These are phyloP conservation scores for Elongisporangium prolatum DNA, from an alignment of 352 stramenopile species.

Conservation along the genomic window DNA sequence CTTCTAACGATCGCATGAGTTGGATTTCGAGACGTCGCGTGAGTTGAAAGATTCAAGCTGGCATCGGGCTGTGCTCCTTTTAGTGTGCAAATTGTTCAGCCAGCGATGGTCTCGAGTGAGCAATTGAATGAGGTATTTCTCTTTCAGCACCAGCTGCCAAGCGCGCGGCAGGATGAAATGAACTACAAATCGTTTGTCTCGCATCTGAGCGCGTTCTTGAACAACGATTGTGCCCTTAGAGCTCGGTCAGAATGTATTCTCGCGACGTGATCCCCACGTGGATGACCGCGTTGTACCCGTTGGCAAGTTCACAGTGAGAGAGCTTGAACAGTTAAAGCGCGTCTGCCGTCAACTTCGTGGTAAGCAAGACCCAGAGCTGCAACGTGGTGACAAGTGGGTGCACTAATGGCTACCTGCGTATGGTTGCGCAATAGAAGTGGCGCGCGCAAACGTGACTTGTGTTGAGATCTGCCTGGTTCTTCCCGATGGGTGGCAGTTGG, in stretches of 20 bases:
- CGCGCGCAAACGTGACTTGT: conserved; percentile 9
- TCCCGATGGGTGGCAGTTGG: conserved; percentile 32
- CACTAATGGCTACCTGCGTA: conserved; percentile 45
- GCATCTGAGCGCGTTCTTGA: conserved; percentile 16
- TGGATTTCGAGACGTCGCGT: too few relatives aligned
- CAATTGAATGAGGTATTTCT: conserved; percentile 32
- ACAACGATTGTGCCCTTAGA: conserved; percentile 7
- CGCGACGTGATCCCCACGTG: conserved; percentile 5
- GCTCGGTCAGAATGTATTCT: conserved; percentile 9
- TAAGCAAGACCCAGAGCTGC: background rate
- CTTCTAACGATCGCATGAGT: too few relatives aligned
- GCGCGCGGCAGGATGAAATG: conserved; percentile 14
- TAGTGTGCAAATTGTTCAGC: background rate
- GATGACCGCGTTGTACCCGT: conserved; percentile 21
- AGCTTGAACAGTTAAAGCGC: conserved; percentile 17
- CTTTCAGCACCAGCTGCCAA: conserved; percentile 38
- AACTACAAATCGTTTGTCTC: conserved; percentile 18
- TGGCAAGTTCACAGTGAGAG: conserved; percentile 17
- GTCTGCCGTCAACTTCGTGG: conserved; percentile 7
- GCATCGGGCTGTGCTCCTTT: background rate
- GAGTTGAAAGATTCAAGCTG: background rate
- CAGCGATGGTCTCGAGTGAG: conserved; percentile 13
- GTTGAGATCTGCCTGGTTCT: conserved; percentile 33
- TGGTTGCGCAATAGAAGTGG: conserved; percentile 32
- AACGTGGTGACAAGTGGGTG: conserved; percentile 22